Base-by-base conservation (phyloP, 768 basidiomycete species). In the Candolleomyces aberdarensis region DNA sequence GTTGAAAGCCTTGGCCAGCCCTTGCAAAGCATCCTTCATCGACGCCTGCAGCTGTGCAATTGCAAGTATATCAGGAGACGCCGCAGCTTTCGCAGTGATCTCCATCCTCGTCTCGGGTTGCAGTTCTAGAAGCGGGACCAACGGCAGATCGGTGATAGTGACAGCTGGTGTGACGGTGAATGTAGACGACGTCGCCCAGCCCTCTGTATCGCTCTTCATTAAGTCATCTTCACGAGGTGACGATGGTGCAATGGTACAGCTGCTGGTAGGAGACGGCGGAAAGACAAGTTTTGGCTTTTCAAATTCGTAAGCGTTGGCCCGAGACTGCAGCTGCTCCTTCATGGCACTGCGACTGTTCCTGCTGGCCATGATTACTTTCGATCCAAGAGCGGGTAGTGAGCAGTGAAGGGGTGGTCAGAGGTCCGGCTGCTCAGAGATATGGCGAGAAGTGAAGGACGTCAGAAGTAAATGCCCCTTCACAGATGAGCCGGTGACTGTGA, bases 1-100 rank as follows among this genome's bases (percentile, higher is more conserved):
- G 46, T 81, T 79, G 64, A 85, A 80, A 1, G 80, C 78, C 14
- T 67, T 65, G 3, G 78, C 72, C 58, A 85, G 72, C 0, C 71
- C 66, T 1, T 64, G 61, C 6, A 85, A 65, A 5, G 81, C 78
- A 15, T 69, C 65, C 59, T 80, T 81, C 78, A 85, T 80, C 20
- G 77, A 74, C 10, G 71, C 65, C 22, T 84, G 74, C 13, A 84
- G 65, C 17, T 80, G 76, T 10, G 77, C 77, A 32, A 83, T 71
- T 3, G 76, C 78, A 3, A 75, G 46, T 3, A 81, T 67, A 54
- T 82, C 79, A 17, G 74, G 71, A 1, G 77, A 70, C 7, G 67
- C 62, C 44, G 70, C 61, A 32, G 70, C 66, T 5, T 60, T 55
- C 1, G 65, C 70, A 7, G 65, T 62, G 41, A 64, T 11, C 29